Percentiles rank a stretch among this genome's conserved stretches.
These are phyloP conservation scores for Fusarium redolens DNA, from an alignment of 2,329 filamentous ascomycete species.

Conservation along the genomic window DNA sequence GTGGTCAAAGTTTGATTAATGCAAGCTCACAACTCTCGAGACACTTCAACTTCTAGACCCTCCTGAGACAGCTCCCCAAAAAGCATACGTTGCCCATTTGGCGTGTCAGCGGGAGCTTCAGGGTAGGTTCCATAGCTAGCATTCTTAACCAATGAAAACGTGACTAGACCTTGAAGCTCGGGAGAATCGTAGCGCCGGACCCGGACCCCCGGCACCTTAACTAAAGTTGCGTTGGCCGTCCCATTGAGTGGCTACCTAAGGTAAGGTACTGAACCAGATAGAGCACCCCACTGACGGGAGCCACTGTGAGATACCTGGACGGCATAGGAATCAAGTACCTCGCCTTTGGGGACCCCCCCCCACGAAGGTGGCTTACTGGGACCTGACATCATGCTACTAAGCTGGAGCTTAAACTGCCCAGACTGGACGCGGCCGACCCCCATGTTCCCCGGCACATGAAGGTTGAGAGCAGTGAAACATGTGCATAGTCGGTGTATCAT, in stretches of 20 bases:
- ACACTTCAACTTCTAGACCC: conserved; percentile 39
- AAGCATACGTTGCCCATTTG: conserved; percentile 53
- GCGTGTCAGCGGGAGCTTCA: conserved; percentile 45
- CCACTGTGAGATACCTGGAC: conserved; percentile 15
- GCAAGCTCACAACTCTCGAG: conserved; percentile 36
- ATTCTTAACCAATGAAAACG: conserved; percentile 44
- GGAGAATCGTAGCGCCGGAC: conserved; percentile 41
- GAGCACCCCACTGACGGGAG: not conserved
- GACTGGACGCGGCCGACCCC: conserved; percentile 25
- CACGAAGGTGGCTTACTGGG: conserved; percentile 38
- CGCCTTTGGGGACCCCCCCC: conserved; percentile 24
- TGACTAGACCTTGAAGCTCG: conserved; percentile 4
- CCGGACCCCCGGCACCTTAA: conserved; percentile 9
- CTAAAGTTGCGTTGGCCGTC: not conserved
- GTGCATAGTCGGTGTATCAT: conserved; percentile 32
- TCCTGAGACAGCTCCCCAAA: conserved; percentile 47
- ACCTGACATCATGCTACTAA: conserved; percentile 47
- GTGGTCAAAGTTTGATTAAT: conserved; percentile 25
- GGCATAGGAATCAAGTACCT: conserved; percentile 29
- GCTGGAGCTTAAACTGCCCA: conserved; percentile 19
- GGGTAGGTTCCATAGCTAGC: conserved; percentile 32
- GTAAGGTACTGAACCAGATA: no score
- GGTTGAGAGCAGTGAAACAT: conserved; percentile 6
- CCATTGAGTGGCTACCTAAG: not conserved
- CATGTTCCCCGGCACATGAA: conserved; percentile 18